Conservation (phyloP, 108 stramenopile genomes). For the Schizochytrium sp. region DNA sequence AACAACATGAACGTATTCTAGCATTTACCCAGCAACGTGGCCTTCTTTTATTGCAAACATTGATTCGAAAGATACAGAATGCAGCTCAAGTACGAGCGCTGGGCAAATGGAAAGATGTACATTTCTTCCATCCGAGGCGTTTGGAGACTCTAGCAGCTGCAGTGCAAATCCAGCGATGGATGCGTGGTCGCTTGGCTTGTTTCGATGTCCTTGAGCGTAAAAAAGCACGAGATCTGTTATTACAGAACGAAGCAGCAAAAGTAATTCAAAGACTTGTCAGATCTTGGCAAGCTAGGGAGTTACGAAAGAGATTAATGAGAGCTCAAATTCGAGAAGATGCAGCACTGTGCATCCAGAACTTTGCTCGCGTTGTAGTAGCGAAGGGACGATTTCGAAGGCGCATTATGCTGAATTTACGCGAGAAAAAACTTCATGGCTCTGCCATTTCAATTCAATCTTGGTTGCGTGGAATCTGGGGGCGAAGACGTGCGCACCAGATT, state of each 20-base stretch:
- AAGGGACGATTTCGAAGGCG: background rate
- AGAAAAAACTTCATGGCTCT: background rate
- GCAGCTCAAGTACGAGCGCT: background rate
- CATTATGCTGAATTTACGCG: background rate
- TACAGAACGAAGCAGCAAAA: no score
- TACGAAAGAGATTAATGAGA: no score
- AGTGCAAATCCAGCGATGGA: conserved; percentile 1
- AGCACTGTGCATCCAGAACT: conserved; percentile 23
- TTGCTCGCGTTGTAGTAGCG: conserved; percentile 17
- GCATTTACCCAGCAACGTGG: conserved; percentile 25
- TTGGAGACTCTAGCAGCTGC: conserved; percentile 27
- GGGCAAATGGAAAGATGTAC: background rate
- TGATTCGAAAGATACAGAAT: background rate
- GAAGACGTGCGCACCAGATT: background rate
- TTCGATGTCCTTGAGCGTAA: no score
- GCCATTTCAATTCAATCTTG: background rate
- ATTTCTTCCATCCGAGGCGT: background rate
- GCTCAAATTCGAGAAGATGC: background rate
- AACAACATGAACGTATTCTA: background rate
- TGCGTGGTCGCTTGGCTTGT: background rate
- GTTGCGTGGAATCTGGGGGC: background rate
- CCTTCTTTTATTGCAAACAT: background rate
- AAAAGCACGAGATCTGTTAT: no score
- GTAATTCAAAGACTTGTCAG: no score
- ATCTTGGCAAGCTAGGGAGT: no score